A percentile compares a stretch with the other conserved stretches of the same genome.
Conservation (phyloP, 2,329 filamentous ascomycete species). For the Fusarium tanahbumbuense region DNA sequence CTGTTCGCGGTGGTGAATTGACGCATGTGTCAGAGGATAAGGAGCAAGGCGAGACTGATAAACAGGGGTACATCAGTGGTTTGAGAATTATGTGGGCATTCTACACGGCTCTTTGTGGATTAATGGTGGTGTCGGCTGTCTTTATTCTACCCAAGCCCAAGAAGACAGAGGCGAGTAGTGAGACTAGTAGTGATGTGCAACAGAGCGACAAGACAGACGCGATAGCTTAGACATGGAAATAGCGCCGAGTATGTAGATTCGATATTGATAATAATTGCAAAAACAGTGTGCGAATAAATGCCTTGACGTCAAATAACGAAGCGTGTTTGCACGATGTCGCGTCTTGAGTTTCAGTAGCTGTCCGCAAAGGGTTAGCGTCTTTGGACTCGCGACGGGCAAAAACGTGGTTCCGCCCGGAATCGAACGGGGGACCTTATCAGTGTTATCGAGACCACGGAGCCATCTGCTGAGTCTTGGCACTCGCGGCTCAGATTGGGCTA, state of each 20-base stretch:
- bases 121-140: conserved; percentile 25
- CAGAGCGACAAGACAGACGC: not conserved
- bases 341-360: not conserved
- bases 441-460: conserved; percentile 22
- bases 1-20: conserved; percentile 29
- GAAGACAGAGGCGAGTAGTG: not conserved
- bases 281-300: too few relatives aligned
- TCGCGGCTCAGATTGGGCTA: not conserved
- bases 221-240: not conserved
- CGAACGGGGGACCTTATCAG: conserved; percentile 20
- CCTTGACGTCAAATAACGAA: too few relatives aligned
- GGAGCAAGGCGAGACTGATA: conserved; percentile 14
- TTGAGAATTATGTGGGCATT: conserved; percentile 39
- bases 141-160: conserved; percentile 31
- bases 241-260: not conserved
- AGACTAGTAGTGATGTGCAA: conserved; percentile 1
- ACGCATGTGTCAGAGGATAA: conserved; percentile 19
- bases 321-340: accelerated
- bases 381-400: accelerated
- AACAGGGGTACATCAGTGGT: conserved; percentile 30
- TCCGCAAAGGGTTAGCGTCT: not conserved
- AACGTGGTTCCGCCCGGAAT: conserved; percentile 12
- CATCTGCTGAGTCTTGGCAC: too few relatives aligned
- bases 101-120: conserved; percentile 27
- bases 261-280: not conserved